Evolutionary conservation across 441 rosid species (phyloP), one percentile per base, ranked within the genome.

Genomic region (Populus trichocarpa): DNA sequence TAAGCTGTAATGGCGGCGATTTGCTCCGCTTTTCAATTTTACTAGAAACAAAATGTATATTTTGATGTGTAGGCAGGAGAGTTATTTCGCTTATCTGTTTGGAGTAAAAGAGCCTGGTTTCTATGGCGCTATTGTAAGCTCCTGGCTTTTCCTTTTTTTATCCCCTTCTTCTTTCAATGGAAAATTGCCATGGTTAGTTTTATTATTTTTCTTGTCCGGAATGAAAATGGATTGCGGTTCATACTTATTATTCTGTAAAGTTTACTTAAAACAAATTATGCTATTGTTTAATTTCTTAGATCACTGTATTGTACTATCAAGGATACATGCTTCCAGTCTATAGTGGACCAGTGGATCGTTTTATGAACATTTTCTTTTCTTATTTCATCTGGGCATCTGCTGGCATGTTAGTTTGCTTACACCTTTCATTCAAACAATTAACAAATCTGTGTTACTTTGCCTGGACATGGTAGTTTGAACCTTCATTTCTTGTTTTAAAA

Each of bases 51-150:
- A 67, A 14, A 73, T 77, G 67, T 69, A 78, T 10, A 78, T 53
- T 63, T 67, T 71, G 59, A 70, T 36, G 20, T 76, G 61, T 75
- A 96, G 99, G 88, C 97, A 93, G 86, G 98, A 95, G 87, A 94
- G 98, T 83, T 91, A 92, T 81, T 93, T 95, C 78, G 94, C 99
- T 33, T 93, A 95, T 84, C 84, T 93, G 69, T 93, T 95, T 86
- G 98, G 97, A 74, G 98, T 91, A 38, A 81, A 28, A 71, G 97
- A 95, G 86, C 96, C 98, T 23, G 93, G 91, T 69, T 93, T 92
- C 84, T 91, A 85, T 73, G 99, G 96, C 81, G 97, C 98, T 78
- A 86, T 95, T 40, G 99, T 95, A 83, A 92, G 99, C 82, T 84
- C 72, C 50, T 68, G 42, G 26, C 50, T 14, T 32, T 42, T 46